These are phyloP conservation scores for Pascua sp. DNA, from an alignment of 1,284 basidiomycete genomes.

Conservation along the genomic window DNA sequence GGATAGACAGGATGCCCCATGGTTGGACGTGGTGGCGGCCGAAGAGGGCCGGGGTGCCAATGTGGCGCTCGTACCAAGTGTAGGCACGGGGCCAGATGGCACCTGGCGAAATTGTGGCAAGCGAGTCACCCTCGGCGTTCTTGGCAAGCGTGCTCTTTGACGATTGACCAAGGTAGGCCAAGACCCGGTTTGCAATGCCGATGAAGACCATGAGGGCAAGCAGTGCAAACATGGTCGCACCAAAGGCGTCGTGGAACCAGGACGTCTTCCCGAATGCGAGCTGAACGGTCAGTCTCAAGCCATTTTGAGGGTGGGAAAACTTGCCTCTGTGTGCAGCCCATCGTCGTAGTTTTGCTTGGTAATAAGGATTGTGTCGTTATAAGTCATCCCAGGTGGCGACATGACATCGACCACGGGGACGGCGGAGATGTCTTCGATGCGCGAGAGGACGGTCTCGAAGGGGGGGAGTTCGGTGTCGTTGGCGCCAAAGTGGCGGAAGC, in stretches of 20 bases:
- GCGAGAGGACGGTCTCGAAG: not conserved
- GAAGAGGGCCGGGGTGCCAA: conserved; percentile 25
- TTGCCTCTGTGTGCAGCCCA: conserved; percentile 1
- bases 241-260: conserved; percentile 25
- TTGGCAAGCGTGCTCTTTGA: no score
- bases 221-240: conserved; percentile 23
- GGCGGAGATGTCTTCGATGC: not conserved
- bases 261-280: not conserved
- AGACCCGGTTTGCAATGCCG: conserved; percentile 16
- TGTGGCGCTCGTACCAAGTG: conserved; percentile 18
- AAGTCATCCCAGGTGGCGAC: not conserved
- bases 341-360: conserved; percentile 2
- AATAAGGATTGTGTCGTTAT: not conserved
- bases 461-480: not conserved
- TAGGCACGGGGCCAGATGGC: not conserved
- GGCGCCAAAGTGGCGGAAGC: not conserved
- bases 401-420: conserved; percentile 3
- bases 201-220: conserved; percentile 15
- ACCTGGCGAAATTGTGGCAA: no score
- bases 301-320: not conserved
- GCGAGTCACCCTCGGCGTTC: no score
- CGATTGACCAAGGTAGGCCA: not conserved
- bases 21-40: conserved; percentile 26
- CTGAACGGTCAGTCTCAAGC: not conserved
- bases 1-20: conserved; percentile 24